Evolutionary conservation across 805 yeast species (phyloP).

Genomic region (Ogataea methylovora): DNA sequence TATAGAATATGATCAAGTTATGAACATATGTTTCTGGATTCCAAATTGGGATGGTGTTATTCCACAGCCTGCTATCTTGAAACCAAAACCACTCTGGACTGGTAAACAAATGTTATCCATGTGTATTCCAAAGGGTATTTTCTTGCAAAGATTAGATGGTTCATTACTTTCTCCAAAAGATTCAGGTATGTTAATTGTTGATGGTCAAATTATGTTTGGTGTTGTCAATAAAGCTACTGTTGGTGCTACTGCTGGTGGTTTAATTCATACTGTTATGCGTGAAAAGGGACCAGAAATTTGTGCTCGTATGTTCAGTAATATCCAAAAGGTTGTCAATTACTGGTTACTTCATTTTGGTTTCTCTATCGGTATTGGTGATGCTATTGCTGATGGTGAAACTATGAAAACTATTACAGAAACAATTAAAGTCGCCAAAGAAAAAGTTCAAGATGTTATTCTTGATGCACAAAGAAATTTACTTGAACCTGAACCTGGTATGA

Average conservation of each 20-base stretch:
- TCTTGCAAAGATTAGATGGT: conserved; percentile 89
- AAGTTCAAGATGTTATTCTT: conserved; percentile 87
- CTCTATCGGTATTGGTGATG: conserved; percentile 99
- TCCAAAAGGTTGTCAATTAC: conserved; percentile 91
- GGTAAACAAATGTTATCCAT: conserved; percentile 92
- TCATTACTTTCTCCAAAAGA: conserved; percentile 83
- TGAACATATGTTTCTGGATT: conserved; percentile 96
- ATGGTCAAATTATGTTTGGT: conserved; percentile 97
- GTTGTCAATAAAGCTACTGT: conserved; percentile 97
- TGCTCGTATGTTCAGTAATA: conserved; percentile 83
- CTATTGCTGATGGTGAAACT: conserved; percentile 95
- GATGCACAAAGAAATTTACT: conserved; percentile 87
- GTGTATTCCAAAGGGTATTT: conserved; percentile 95
- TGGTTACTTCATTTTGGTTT: conserved; percentile 97
- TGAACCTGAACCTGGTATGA: conserved; percentile 99
- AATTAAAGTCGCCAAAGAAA: conserved; percentile 84
- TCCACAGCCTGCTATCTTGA: conserved; percentile 89
- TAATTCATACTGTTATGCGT: conserved; percentile 94
- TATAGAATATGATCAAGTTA: conserved; percentile 85
- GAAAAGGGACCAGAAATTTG: conserved; percentile 92
- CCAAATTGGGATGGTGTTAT: conserved; percentile 98
- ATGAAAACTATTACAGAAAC: conserved; percentile 92
- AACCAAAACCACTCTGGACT: conserved; percentile 95
- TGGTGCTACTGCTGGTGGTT: conserved; percentile 97
- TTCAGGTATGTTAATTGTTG: conserved; percentile 89